Evolutionary conservation across 2,329 filamentous ascomycete genomes (phyloP).

Genomic region (Aspergillus alliaceus): DNA sequence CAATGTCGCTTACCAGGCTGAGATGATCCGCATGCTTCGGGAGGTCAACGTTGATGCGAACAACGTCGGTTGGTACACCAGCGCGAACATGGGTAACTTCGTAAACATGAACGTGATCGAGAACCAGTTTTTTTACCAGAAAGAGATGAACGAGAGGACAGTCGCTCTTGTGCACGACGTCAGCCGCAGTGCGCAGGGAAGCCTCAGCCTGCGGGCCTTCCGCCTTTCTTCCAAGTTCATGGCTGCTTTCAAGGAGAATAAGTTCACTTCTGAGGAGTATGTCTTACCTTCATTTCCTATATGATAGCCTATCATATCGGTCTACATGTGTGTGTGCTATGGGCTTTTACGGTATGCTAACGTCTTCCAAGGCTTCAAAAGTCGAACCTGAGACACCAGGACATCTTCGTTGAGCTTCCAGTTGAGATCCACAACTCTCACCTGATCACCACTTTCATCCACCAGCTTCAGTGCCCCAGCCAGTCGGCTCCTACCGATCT

Average conservation of each 20-base stretch:
- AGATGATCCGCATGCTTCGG: constrained; percentile 95
- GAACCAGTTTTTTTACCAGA: constrained; percentile 98
- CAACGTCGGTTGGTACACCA: constrained; percentile 98
- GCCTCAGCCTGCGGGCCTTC: constrained; percentile 87
- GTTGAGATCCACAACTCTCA: constrained; percentile 94
- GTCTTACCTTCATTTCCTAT: too few species aligned
- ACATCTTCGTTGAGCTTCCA: constrained; percentile 88
- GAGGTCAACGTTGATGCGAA: constrained; percentile 99
- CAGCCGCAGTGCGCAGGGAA: constrained; percentile 89
- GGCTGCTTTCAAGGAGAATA: constrained; percentile 89
- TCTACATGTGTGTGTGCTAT: not conserved
- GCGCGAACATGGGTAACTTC: constrained; percentile 98
- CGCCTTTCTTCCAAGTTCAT: constrained; percentile 85
- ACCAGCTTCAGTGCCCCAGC: constrained; percentile 76
- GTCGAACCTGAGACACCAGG: constrained; percentile 87
- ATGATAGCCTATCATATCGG: not conserved
- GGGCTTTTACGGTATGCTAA: constrained; percentile 18
- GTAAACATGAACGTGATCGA: constrained; percentile 93
- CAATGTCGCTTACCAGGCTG: constrained; percentile 83
- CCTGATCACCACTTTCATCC: constrained; percentile 90
- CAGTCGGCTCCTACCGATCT: constrained; percentile 68
- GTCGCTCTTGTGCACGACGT: constrained; percentile 93
- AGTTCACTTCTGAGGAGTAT: constrained; percentile 95
- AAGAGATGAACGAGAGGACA: constrained; percentile 80
- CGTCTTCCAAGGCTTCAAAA: constrained; percentile 75